A percentile compares a stretch with the other conserved stretches of the same genome.
Conservation (phyloP, 2,329 filamentous ascomycete species). For the Dactylellina haptotyla region DNA sequence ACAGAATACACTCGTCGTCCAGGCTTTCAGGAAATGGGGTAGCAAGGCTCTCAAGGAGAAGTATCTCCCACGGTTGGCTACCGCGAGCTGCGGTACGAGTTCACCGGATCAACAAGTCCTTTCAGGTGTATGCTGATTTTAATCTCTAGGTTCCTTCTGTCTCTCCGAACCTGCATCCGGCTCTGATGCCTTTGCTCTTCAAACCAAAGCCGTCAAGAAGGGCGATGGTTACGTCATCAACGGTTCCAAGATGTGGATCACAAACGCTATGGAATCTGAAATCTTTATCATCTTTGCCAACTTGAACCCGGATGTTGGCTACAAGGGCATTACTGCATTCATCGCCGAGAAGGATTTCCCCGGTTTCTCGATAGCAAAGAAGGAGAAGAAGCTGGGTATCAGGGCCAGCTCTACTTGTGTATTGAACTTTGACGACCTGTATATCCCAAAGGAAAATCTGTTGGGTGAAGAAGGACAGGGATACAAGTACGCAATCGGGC, state of each 20-base stretch:
- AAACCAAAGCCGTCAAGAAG: conserved; percentile 88
- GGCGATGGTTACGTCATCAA: conserved; percentile 79
- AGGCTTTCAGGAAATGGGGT: conserved; percentile 85
- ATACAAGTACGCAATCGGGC: conserved; percentile 95
- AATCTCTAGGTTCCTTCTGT: conserved; percentile 74
- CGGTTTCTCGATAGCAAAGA: conserved; percentile 96
- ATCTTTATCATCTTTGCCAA: conserved; percentile 99
- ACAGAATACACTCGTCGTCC: conserved; percentile 91
- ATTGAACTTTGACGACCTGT: conserved; percentile 95
- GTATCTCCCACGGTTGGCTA: conserved; percentile 89
- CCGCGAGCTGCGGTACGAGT: conserved; percentile 75
- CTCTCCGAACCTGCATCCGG: conserved; percentile 91
- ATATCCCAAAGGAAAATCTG: conserved; percentile 86
- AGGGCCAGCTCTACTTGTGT: conserved; percentile 95
- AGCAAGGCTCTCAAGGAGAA: conserved; percentile 80
- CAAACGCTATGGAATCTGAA: conserved; percentile 90
- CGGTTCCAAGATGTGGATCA: conserved; percentile 99
- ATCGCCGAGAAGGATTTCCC: conserved; percentile 88
- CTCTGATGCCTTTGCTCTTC: conserved; percentile 93
- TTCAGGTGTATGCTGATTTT: neutral
- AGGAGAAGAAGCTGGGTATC: conserved; percentile 99
- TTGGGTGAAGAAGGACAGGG: conserved; percentile 89
- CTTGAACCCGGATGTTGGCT: conserved; percentile 87
- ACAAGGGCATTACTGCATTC: conserved; percentile 97
- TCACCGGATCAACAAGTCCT: conserved; percentile 25